Base-by-base conservation (phyloP, 257 asterid genomes). In the Linaria vulgaris region DNA sequence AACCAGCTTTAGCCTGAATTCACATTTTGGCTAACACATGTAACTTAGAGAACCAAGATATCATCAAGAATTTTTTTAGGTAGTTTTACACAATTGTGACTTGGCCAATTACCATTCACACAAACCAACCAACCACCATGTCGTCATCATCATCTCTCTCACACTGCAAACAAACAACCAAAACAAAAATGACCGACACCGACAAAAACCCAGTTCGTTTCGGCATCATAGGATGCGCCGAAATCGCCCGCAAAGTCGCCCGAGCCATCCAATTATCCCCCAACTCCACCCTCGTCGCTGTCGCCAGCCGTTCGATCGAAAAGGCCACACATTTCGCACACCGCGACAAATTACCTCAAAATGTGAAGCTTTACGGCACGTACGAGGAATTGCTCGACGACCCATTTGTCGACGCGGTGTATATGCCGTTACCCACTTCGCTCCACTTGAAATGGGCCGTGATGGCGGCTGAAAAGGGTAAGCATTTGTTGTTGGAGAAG, bases 141-240 rank as follows among this genome's bases (percentile, higher is more conserved):
- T 21, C 23, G 20, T 34, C 55, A 17, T 17, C 11, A 7, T 17
- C 55, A 49, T 19, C 6, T 49, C 11, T 6, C 25, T 49, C 55
- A 7, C 23, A 4, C 49, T 44, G n/a, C 49, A 44, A 14, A 44
- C 55, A 49, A 19, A 6, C 55, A 49, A 49, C 3, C 20, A 17
- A 20, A 49, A 13, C 0, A 61, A 66, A 72, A 69, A 83, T 81
- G 91, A 59, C 87, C 12, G 67, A 73, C 47, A n/a, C n/a, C n/a
- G 68, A 30, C 39, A 73, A 68, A 20, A 69, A 12, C 55, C 75
- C 80, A 68, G 59, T 89, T 39, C 87, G 94, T 24, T 84, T 89
- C 53, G 95, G 95, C 11, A 86, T 89, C 68, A 70, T 84, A 56
- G 96, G 95, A 3, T 84, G 96, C 77, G 95, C 95, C 11, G 85